Evolutionary conservation across 306 rosid genomes (phyloP), one percentile per base, ranked within the genome.

Genomic region (Morella rubra): DNA sequence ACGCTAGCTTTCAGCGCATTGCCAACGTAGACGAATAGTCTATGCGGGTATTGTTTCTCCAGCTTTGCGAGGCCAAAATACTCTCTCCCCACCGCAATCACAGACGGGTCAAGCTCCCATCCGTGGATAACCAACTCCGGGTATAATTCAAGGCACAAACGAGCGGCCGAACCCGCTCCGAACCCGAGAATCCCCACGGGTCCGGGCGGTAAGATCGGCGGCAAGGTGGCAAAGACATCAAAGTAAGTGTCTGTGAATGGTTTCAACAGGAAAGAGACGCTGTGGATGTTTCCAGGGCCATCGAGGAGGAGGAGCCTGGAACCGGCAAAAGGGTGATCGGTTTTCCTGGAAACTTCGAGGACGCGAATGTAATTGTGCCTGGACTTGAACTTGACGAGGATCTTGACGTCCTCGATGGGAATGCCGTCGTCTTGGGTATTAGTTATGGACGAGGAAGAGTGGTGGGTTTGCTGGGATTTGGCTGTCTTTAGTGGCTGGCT

Each of bases 41-140:
- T 75, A 1, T 80, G 61, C 3, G 61, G 75, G 75, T 80, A 45
- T 10, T 90, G 84, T 15, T 80, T 77, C 81, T 92, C 98, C 3
- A 95, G 87, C 68, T 65, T 84, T 0, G 81, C 58, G 3, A 92
- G 87, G n/a, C 84, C 87, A 56, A 90, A 89, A 54, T 78, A 95
- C 83, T 95, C 90, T 51, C 97, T 80, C 5, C 86, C 98, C 4
- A 95, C 97, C 0, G 87, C 87, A 27, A 95, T 75, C 47, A 95
- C 98, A 44, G 97, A 82, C 6, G 93, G 91, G 71, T 92, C 97
- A 8, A 95, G 86, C 84, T 95, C 98, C 98, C 98, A 95, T 9
- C 91, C 96, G 62, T 88, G 97, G 73, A 95, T 45, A 37, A 72
- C 79, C 10, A 64, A 85, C 12, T 85, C 69, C 0, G 97, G 92